Conservation (phyloP, 495 filamentous ascomycete species). For the Penicillium psychrofluorescens region DNA sequence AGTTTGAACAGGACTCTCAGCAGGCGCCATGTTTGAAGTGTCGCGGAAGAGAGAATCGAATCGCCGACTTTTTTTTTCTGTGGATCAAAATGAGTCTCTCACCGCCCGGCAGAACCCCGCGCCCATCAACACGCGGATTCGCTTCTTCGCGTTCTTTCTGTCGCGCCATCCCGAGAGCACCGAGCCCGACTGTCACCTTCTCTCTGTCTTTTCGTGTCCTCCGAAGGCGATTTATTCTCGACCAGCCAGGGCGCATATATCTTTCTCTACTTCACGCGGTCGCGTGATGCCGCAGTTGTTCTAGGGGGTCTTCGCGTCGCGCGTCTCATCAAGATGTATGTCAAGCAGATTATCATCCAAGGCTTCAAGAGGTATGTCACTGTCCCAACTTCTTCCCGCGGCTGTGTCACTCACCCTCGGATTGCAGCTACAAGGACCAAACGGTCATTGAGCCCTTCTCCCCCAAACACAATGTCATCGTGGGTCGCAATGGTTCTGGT, state of each 20-base stretch:
- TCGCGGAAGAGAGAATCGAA: not conserved
- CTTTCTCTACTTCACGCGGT: constrained; percentile 10
- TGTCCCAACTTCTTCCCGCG: not conserved
- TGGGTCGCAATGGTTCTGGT: constrained; percentile 96
- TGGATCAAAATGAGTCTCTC: constrained; percentile 16
- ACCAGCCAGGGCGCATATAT: constrained; percentile 1
- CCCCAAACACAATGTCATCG: constrained; percentile 96
- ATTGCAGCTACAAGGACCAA: constrained; percentile 95
- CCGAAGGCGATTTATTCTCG: not conserved
- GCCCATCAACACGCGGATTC: constrained; percentile 24
- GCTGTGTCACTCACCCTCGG: not conserved
- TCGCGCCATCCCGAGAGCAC: constrained; percentile 2
- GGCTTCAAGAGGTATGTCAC: constrained; percentile 89
- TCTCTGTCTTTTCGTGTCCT: not conserved
- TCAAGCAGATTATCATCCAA: constrained; percentile 99
- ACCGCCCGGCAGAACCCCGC: constrained; percentile 42
- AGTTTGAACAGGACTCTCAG: constrained; percentile 12
- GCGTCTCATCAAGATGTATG: constrained; percentile 67
- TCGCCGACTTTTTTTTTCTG: constrained; percentile 27
- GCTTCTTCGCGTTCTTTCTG: constrained; percentile 15
- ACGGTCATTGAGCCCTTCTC: constrained; percentile 98
- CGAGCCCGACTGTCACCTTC: no score
- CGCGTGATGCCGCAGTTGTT: constrained; percentile 33
- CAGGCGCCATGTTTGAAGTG: constrained; percentile 15
- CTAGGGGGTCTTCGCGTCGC: constrained; percentile 24